These are phyloP conservation scores for Stachybotrys elegans DNA, from an alignment of 2,329 filamentous ascomycete genomes.

Conservation along the genomic window DNA sequence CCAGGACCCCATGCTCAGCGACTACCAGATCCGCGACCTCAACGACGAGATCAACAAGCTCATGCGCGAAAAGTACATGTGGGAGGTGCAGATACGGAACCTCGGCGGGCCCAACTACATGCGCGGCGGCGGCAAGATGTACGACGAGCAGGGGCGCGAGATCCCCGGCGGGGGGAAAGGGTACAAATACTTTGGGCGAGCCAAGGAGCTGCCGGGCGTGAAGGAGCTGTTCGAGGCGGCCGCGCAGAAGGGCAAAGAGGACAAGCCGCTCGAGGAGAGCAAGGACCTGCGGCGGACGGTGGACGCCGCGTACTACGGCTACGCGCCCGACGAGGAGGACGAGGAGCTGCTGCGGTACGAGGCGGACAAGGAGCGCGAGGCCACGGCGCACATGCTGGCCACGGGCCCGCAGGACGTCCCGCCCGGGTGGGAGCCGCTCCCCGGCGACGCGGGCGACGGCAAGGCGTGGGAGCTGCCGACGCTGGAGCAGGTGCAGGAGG, in stretches of 20 bases:
- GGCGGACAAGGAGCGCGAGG: constrained; percentile 75
- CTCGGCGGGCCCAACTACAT: constrained; percentile 97
- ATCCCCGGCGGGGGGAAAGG: constrained; percentile 72
- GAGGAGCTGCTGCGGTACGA: constrained; percentile 77
- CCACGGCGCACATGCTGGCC: constrained; percentile 61
- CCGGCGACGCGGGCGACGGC: constrained; percentile 82
- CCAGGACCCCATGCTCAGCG: constrained; percentile 84
- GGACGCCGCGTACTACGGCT: constrained; percentile 94
- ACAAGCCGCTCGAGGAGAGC: constrained; percentile 62
- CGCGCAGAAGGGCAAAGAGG: constrained; percentile 47
- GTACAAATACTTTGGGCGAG: constrained; percentile 90
- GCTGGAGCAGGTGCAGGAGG: constrained; percentile 87
- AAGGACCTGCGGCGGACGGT: constrained; percentile 71
- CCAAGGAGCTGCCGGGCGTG: constrained; percentile 84
- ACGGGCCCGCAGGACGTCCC: constrained; percentile 51
- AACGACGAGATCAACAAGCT: constrained; percentile 99
- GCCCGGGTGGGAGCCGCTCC: constrained; percentile 76
- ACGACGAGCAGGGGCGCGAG: constrained; percentile 69
- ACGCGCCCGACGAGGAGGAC: constrained; percentile 88
- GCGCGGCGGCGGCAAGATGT: constrained; percentile 64
- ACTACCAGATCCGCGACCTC: constrained; percentile 95
- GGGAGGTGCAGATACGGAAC: constrained; percentile 95
- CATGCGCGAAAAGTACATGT: constrained; percentile 98
- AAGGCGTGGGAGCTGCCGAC: constrained; percentile 78
- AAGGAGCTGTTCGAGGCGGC: constrained; percentile 93